Conservation (phyloP, 1,284 basidiomycete genomes). For the Neonothopanus nambi region DNA sequence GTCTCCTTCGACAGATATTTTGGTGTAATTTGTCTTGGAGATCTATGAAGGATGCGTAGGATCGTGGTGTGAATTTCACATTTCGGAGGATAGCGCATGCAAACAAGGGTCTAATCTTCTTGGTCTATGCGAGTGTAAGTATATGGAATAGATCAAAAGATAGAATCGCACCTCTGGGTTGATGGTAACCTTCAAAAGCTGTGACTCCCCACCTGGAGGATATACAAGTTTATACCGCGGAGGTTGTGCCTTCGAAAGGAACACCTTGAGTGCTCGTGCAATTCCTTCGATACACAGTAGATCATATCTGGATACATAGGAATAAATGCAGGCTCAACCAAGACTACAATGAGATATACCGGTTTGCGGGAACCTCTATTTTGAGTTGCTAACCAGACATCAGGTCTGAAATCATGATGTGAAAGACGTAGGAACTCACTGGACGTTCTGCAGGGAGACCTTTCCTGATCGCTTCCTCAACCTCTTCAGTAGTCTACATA, state of each 20-base stretch:
- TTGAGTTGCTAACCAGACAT: slow-evolving; percentile 77
- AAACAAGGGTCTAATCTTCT: slow-evolving; percentile 87
- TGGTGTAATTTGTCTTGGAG: slow-evolving; percentile 98
- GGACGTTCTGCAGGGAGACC: slow-evolving; percentile 83
- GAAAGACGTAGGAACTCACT: slow-evolving; percentile 42
- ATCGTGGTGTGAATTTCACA: slow-evolving; percentile 83
- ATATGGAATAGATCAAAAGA: slow-evolving; percentile 1
- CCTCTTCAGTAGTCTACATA: slow-evolving; percentile 83
- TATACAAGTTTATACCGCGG: slow-evolving; percentile 75
- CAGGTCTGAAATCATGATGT: neutral
- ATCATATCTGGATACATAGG: slow-evolving; percentile 75
- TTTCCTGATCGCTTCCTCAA: slow-evolving; percentile 79
- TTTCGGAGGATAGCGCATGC: slow-evolving; percentile 91
- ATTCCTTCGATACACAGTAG: slow-evolving; percentile 97
- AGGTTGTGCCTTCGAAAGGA: slow-evolving; percentile 72
- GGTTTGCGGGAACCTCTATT: slow-evolving; percentile 97
- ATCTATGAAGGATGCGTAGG: slow-evolving; percentile 97
- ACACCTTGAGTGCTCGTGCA: slow-evolving; percentile 83
- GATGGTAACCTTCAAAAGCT: slow-evolving; percentile 68
- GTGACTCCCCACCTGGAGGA: slow-evolving; percentile 65
- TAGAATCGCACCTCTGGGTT: slow-evolving; percentile 64
- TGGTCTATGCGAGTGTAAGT: slow-evolving; percentile 49
- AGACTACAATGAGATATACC: slow-evolving; percentile 41
- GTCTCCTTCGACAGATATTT: slow-evolving; percentile 89
- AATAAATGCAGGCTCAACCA: slow-evolving; percentile 11